Evolutionary conservation across 202 grass and related monocot genomes (phyloP), one percentile per base, ranked within the genome.

Genomic region (Digitaria exilis): DNA sequence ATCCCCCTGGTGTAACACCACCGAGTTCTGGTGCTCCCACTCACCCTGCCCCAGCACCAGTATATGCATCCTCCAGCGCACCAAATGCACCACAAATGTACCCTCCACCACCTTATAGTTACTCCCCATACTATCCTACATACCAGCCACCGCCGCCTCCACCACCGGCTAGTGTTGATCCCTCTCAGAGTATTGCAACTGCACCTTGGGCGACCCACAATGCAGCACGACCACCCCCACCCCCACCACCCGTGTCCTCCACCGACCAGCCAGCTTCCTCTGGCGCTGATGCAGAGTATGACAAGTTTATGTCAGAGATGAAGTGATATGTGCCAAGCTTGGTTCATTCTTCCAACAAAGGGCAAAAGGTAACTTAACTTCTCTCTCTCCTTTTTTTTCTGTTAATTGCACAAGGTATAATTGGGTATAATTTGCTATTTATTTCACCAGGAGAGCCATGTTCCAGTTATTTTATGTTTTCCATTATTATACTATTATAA

Each of bases 241-340:
- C 82, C 0, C 88, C 78, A 5, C 81, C 87, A 69, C 80, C 87
- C 70, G 71, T 76, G 52, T 35, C 84, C 4, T 71, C 87, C 42
- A 74, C 62, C 1, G 87, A 92, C 34, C 90, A 85, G 43, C 84
- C 87, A 62, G 31, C 79, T 59, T 62, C 71, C 14, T 88, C 86
- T 73, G 87, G 90, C 54, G 80, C 89, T 58, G 91, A 98, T 82
- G 76, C 83, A 44, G 96, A 99, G 49, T 99, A 96, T 69, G 89
- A 94, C 18, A 99, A 96, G 68, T 96, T 92, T 85, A 94, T 96
- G 89, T 90, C 89, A 78, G 93, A 96, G 85, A 92, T 99, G 91
- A 99, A 99, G 86, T 99, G 87, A 98, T 89, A 72, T 45, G 50
- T 19, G 55, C 35, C 9, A 75, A 65, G 75, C 48, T 55, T 50